Base-by-base conservation (phyloP, 192 early-diverging fungal species). In the Coemansia brasiliensis region DNA sequence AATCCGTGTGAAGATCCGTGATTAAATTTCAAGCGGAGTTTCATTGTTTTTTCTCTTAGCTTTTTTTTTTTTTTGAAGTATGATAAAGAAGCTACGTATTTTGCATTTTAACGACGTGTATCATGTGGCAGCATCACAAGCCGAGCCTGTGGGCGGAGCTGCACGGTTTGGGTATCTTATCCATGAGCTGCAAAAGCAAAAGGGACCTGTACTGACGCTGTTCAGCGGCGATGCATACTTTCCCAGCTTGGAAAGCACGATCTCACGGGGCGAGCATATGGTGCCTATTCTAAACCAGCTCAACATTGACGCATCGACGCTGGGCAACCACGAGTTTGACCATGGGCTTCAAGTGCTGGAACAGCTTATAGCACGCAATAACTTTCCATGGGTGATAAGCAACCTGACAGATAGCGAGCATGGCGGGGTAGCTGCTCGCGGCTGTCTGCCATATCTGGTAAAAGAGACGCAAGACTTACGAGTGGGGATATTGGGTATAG, bases 321-420 rank as follows among this genome's bases (percentile, higher is more conserved):
- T 83, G 21, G 88, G 88, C n/a, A 90, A 90, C 79, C 88, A 88
- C 69, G 86, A 87, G 67, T 88, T 88, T 73, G 87, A 90, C 69
- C 87, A 87, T 43, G 88, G 88, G 4, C 53, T 86, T 1, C 79
- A 82, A 24, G 69, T 62, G 9, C 61, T 88, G 27, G 77, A 82
- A 43, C 50, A 39, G 20, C 65, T 87, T 27, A 65, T 83, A 25
- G 10, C 25, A 7, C 50, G 59, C 17, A 84, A 82, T 53, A 87
- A 84, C 43, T 90, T 88, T 61, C 86, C 88, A 7, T 90, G 88
- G 88, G 24, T 90, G 6, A 52, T 87, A 12, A 83, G 85, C n/a
- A 90, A 90, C 55, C 76, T 90, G 38, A 52, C 81, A 0, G 74
- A 86, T 61, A 52, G 35, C 2, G 64, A 57, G 20, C 72, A 67